These are phyloP conservation scores for Marasmius oreades DNA, from an alignment of 1,284 basidiomycete genomes.

Conservation along the genomic window DNA sequence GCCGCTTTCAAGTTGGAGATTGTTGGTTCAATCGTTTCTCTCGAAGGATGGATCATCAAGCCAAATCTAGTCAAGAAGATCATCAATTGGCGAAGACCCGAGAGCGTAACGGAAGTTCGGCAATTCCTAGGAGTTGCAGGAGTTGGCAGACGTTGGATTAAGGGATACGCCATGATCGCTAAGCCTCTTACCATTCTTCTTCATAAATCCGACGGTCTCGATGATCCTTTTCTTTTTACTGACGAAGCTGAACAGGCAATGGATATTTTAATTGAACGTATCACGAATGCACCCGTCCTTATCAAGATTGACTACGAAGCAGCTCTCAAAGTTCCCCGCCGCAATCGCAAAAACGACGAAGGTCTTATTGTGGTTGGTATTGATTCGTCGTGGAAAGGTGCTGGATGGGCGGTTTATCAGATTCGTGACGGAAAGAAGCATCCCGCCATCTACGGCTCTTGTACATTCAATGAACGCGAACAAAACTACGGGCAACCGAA, in stretches of 20 bases:
- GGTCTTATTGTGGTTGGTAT: conserved; percentile 28
- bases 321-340: conserved; percentile 13
- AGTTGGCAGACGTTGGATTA: conserved; percentile 27
- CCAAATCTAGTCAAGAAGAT: conserved; percentile 25
- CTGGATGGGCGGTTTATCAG: conserved; percentile 32
- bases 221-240: conserved; percentile 19
- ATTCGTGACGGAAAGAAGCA: conserved; percentile 16
- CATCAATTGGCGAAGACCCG: conserved; percentile 26
- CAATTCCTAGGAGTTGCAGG: conserved; percentile 31
- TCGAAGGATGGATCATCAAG: conserved; percentile 27
- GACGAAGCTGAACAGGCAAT: conserved; percentile 20
- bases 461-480: conserved; percentile 29
- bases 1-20: conserved; percentile 22
- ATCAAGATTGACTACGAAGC: conserved; percentile 25
- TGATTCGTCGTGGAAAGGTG: conserved; percentile 28
- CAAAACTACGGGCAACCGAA: conserved; percentile 35
- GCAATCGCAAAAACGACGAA: conserved; percentile 17
- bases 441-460: conserved; percentile 27
- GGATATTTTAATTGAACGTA: conserved; percentile 22
- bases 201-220: conserved; percentile 2
- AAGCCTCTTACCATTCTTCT: conserved; percentile 26
- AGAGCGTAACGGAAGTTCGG: conserved; percentile 25
- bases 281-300: conserved; percentile 25
- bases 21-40: conserved; percentile 25
- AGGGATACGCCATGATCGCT: conserved; percentile 27